Base-by-base conservation (phyloP, 1,284 basidiomycete species). In the Waitea zeae region DNA sequence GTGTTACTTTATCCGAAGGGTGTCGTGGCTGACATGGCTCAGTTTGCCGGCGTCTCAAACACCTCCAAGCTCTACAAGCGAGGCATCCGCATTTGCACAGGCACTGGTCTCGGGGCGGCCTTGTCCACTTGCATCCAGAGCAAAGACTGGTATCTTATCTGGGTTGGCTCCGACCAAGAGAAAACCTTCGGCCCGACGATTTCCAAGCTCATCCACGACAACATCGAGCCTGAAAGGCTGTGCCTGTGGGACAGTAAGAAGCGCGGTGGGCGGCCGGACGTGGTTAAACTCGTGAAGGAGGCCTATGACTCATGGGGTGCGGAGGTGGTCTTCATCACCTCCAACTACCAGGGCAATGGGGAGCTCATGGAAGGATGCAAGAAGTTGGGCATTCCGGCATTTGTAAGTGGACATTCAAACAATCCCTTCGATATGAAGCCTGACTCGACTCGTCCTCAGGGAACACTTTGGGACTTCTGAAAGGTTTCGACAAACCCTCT, bases 341-440 rank as follows among this genome's bases (percentile, higher is more conserved):
- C 69, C 2, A 75, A 75, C 47, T 61, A 53, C 44, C 59, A 62
- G 37, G 73, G 73, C 5, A 74, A 74, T 48, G 56, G 59, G 40
- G 71, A 77, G 49, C 66, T 77, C 52, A 74, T 75, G 70, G 69
- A 72, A 44, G 70, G 70, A 12, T 74, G 70, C 47, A 74, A 69
- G 50, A 59, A 57, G 42, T 64, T 62, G 18, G 64, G 65, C 14
- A 75, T 77, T 37, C 70, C 70, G 34, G 68, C 66, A 38, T 75
- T 75, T 46, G n/a, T n/a, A n/a, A n/a, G n/a, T n/a, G n/a, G n/a
- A 71, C 62, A 40, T 40, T n/a, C n/a, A n/a, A 57, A 54, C 20
- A 14, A n/a, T n/a, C n/a, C n/a, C n/a, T n/a, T n/a, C n/a, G n/a
- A n/a, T n/a, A n/a, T n/a, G n/a, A n/a, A 22, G 20, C 33, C 24